Evolutionary conservation across 768 basidiomycete genomes (phyloP).

Genomic region (Leucosporidium scottii): DNA sequence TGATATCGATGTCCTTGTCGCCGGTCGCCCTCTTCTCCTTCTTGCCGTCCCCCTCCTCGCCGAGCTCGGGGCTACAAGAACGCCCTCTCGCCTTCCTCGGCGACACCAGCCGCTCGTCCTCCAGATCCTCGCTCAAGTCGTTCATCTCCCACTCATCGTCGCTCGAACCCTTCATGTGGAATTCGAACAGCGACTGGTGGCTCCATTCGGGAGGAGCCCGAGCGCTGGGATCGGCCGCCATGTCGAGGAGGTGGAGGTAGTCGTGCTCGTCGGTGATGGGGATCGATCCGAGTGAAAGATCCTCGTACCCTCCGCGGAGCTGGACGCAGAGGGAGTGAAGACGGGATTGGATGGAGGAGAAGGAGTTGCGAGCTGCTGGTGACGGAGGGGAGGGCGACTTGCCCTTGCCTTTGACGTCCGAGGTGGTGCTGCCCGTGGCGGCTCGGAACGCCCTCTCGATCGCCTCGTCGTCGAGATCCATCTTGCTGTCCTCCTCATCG

Average conservation of each 20-base stretch:
- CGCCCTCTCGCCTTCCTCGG: not conserved
- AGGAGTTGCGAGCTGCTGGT: not conserved
- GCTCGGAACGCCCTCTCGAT: not conserved
- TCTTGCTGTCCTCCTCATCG: not conserved
- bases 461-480: not conserved
- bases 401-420: no score
- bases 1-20: not conserved
- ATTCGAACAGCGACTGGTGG: slow-evolving; percentile 4
- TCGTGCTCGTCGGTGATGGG: slow-evolving; percentile 4
- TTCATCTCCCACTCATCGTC: not conserved
- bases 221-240: slow-evolving; percentile 8
- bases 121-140: no score
- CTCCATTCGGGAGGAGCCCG: slow-evolving; percentile 14
- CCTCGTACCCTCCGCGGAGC: slow-evolving; percentile 28
- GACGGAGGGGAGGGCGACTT: not conserved
- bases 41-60: not conserved
- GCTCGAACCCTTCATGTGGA: slow-evolving; percentile 3
- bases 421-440: no score
- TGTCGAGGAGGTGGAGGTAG: not conserved
- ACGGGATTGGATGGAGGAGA: not conserved
- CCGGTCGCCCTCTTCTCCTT: not conserved
- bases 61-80: not conserved
- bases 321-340: slow-evolving; percentile 5
- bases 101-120: no score
- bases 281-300: slow-evolving; percentile 3